Percentiles rank a stretch among this genome's conserved stretches.
Evolutionary conservation across 2,329 filamentous ascomycete genomes (phyloP).

Genomic region (Venturia carpophila): DNA sequence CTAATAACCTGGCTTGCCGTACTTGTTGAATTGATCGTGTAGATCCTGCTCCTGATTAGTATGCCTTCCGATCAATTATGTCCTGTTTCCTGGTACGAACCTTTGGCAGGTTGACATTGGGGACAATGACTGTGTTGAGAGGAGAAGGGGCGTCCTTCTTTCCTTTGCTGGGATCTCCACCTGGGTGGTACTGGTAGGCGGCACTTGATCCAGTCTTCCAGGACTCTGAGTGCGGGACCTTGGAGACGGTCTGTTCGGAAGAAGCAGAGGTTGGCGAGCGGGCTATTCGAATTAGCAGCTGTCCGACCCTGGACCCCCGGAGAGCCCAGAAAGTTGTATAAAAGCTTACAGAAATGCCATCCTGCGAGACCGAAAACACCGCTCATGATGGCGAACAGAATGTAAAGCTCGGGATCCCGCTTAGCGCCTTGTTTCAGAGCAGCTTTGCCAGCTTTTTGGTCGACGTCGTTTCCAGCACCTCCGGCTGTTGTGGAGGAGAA

Average conservation of each 20-base stretch:
- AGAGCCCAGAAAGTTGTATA: constrained; percentile 12
- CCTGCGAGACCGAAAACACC: constrained; percentile 80
- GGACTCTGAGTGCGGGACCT: constrained; percentile 74
- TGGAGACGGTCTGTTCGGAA: constrained; percentile 69
- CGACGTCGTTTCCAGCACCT: constrained; percentile 17
- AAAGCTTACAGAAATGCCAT: constrained; percentile 69
- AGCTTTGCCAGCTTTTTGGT: constrained; percentile 32
- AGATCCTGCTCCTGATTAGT: constrained; percentile 53
- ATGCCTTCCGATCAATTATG: background rate
- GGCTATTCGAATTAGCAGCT: constrained; percentile 42
- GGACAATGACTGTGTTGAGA: constrained; percentile 88
- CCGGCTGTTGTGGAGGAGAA: constrained; percentile 16
- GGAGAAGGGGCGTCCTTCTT: constrained; percentile 90
- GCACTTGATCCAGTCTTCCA: constrained; percentile 66
- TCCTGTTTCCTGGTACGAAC: constrained; percentile 40
- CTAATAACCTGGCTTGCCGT: constrained; percentile 82
- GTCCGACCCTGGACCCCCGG: background rate
- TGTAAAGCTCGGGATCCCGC: constrained; percentile 67
- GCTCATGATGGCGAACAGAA: constrained; percentile 86
- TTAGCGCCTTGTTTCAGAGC: constrained; percentile 56
- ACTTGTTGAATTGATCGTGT: constrained; percentile 99
- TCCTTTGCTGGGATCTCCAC: constrained; percentile 66
- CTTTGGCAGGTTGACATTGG: constrained; percentile 87
- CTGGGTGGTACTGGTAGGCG: constrained; percentile 64
- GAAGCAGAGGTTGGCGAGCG: constrained; percentile 76